phyloP scores from a whole-genome alignment of 2,329 filamentous ascomycete genomes.

The Ophiocordyceps camponoti-leonardi region DNA sequence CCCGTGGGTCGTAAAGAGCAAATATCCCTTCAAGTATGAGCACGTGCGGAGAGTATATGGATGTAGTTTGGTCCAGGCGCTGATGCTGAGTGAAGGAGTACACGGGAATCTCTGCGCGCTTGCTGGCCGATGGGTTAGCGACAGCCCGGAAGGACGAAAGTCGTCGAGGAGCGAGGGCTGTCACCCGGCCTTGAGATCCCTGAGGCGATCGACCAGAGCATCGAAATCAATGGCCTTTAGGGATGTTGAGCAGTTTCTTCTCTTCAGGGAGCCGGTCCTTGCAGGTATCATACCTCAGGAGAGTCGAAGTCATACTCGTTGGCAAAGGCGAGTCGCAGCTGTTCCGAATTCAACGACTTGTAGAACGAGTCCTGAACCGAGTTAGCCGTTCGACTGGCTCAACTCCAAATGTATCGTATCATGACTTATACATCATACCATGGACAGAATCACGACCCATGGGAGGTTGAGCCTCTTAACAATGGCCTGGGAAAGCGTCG shows the following conservation, averaged over 20 bases:
- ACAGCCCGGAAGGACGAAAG: background rate
- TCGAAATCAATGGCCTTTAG: constrained; percentile 82
- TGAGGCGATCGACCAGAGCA: constrained; percentile 58
- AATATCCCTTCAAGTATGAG: constrained; percentile 93
- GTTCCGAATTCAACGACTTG: constrained; percentile 65
- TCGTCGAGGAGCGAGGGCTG: constrained; percentile 6
- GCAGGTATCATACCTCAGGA: constrained; percentile 38
- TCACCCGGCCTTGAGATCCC: constrained; percentile 84
- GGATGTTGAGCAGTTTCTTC: background rate
- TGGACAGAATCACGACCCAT: constrained; percentile 95
- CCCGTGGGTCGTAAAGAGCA: constrained; percentile 73
- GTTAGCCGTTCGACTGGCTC: constrained; percentile 1
- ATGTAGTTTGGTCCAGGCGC: constrained; percentile 59
- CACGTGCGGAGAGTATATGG: constrained; percentile 92
- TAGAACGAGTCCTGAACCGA: constrained; percentile 89
- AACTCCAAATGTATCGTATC: background rate
- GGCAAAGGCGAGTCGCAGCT: constrained; percentile 63
- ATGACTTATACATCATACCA: constrained; percentile 37
- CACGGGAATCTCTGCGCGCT: constrained; percentile 76
- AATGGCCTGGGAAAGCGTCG: constrained; percentile 81
- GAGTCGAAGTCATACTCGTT: constrained; percentile 97
- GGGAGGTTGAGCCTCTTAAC: constrained; percentile 79
- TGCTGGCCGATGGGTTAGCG: constrained; percentile 28
- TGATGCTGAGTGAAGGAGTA: constrained; percentile 93
- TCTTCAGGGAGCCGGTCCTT: background rate